Evolutionary conservation across 768 basidiomycete genomes (phyloP), one percentile per base, ranked within the genome.

Genomic region (Hericium coralloides): DNA sequence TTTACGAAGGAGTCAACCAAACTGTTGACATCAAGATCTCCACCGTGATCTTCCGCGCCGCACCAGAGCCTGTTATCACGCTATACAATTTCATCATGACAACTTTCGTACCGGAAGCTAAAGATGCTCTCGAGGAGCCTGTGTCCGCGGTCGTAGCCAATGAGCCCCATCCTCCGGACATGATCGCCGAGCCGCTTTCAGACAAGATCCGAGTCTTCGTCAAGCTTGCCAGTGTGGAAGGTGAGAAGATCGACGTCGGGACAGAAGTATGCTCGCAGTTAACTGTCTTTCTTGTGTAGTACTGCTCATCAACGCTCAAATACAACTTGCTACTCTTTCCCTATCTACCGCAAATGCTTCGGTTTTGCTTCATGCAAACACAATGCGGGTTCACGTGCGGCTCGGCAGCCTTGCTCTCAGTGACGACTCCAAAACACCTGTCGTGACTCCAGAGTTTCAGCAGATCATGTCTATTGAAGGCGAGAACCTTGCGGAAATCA

Each of bases 11-110:
- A 22, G 83, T 94, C 49, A 89, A 95, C 64, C 95, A 97, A 70
- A 88, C 74, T 58, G 82, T 98, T 57, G 87, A 93, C 64, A 81
- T 93, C 61, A 83, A 83, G 63, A 76, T 98, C 39, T 95, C 95
- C 3, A 97, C 95, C 0, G 84, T 99, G 68, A 80, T 95, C 53
- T 85, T 98, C 70, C 83, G 84, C 56, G 84, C 88, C 3, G 87
- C 89, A 8, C 94, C 97, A 0, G 92, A 93, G 66, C 94, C 95
- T 12, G 85, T 98, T 45, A 74, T 99, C 38, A 79, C 87, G 2
- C 71, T 98, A 20, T 98, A 98, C 70, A 94, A 98, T 72, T 98
- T 95, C 73, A 82, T 99, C 70, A 95, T 99, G 87, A 87, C 89
- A 2, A 98, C 97, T 0, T 99, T 99, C 70, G 89, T 92, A 10